Base-by-base conservation (phyloP, 1,284 basidiomycete genomes). In the Sutorius eximius region DNA sequence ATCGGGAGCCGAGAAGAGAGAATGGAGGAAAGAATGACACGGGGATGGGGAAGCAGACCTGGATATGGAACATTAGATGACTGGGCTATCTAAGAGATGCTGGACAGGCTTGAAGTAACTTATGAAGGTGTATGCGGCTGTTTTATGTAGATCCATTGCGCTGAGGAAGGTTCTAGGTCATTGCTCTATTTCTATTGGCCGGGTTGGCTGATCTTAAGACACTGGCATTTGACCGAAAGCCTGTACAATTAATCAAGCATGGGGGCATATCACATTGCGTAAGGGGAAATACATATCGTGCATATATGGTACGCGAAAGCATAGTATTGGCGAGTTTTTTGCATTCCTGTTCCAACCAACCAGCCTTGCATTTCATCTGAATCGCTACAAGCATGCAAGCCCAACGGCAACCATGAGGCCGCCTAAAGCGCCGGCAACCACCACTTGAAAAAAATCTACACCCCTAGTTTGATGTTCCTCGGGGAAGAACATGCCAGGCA, bases 61-160 rank as follows among this genome's bases (percentile, higher is more conserved):
- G 75, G 76, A 48, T 76, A 73, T 60, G 77, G 79, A 37, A 72
- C 71, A 32, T 62, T 82, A 47, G 83, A 84, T 59, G 83, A 85
- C 33, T 86, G 85, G 84, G 75, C 77, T 41, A 68, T 83, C 36
- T 86, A 60, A 57, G 41, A 38, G 22, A 13, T 33, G n/a, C 18
- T 49, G 41, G 51, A 53, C 41, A 37, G 30, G 38, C 8, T 37
- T 44, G 33, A 49, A 40, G 47, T 69, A 59, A 68, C n/a, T 64
- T 69, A 61, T 61, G 13, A 33, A 38, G 32, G 11, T 53, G 63
- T 66, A 52, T 50, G 34, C 45, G 36, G 12, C 11, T 53, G 18
- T 56, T 15, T 56, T 45, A 22, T 57, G 52, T 33, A 8, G 42
- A 51, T 45, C 7, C 7, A 27, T 15, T n/a, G 27, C 12, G 2